Base-by-base conservation (phyloP, 192 early-diverging fungal genomes). In the Coemansia umbellata region DNA sequence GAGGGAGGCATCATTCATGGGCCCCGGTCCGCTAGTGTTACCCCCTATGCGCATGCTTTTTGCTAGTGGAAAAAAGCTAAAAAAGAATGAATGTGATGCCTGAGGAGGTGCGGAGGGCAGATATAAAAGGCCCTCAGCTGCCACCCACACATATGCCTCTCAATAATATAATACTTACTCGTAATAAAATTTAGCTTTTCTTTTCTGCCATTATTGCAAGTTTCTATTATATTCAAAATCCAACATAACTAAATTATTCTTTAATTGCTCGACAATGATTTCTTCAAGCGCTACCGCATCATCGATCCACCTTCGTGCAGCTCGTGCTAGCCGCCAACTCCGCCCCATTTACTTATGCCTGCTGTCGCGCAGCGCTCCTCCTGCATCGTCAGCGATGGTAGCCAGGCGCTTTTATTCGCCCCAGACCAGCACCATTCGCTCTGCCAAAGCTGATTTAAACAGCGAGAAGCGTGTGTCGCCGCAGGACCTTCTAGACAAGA, bases 401-500 rank as follows among this genome's bases (percentile, higher is more conserved):
- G 23, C 43, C 45, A 48, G 37, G 37, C 64, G 52, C 51, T 42
- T 40, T 26, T 59, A 66, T 17, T 51, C 44, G 31, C 64, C 51
- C 3, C 56, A 59, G 40, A 18, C 27, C 22, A 63, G n/a, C 39
- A 17, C 35, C 35, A 43, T 24, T 33, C 53, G 26, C 36, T n/a
- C 51, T 8, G 36, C 37, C 19, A 21, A 40, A 18, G n/a, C 37
- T 8, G 23, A 49, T 24, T 41, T 41, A 0, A n/a, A 8, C 37
- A 22, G 39, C 27, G 35, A 21, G 41, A 45, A 56, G 30, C 14
- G 3, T 4, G 21, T 41, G 37, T 36, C 65, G 14, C 71, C 60
- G 1, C 45, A 63, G 5, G 65, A 74, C 31, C n/a, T 74, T 36
- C 56, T 74, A 13, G 61, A 74, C 53, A 67, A 37, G 28, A 58